Base-by-base conservation (phyloP, 106 monocot species). In the Phalaenopsis equestris region DNA sequence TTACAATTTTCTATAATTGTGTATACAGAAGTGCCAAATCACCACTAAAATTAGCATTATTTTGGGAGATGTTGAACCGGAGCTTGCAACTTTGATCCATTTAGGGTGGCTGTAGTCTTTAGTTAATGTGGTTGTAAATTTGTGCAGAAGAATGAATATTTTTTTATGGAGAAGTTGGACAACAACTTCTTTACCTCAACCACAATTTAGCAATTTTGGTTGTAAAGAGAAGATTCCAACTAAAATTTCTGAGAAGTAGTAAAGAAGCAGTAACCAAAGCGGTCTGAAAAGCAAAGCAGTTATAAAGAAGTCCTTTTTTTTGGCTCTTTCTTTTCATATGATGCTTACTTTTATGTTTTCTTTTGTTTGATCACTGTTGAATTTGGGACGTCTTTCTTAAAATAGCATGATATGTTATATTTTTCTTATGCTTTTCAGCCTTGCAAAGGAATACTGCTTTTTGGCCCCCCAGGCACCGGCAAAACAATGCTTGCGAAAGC, bases 401-500 rank as follows among this genome's bases (percentile, higher is more conserved):
- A 72, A n/a, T 38, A 39, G 7, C 39, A 72, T 72, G 16, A 21
- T 2, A 30, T 58, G 16, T 47, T 4, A 38, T 23, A 16, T 7
- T 19, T 79, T 77, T 42, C 43, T n/a, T 58, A 72, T 79, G 39
- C 42, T 68, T 30, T 81, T 21, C 81, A 96, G 96, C 93, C 96
- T 18, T 96, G 96, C 91, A 93, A 93, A 70, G 96, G 96, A 61
- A 96, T 96, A 81, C 85, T 96, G 78, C 91, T 96, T 1, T 96
- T 96, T 86, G 96, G 96, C 41, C 96, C 96, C 65, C 96, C 96
- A 73, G 96, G 96, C 30, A 96, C 96, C 10, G 96, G 96, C 49
- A 96, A 96, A 93, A 96, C 96, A 23, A 96, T 96, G 96, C 91
- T 96, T 72, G 96, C 96, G 19, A 96, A 96, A 83, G 96, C 96